Evolutionary conservation across 768 basidiomycete species (phyloP).

Genomic region (Naganishia vaughanmartiniae): DNA sequence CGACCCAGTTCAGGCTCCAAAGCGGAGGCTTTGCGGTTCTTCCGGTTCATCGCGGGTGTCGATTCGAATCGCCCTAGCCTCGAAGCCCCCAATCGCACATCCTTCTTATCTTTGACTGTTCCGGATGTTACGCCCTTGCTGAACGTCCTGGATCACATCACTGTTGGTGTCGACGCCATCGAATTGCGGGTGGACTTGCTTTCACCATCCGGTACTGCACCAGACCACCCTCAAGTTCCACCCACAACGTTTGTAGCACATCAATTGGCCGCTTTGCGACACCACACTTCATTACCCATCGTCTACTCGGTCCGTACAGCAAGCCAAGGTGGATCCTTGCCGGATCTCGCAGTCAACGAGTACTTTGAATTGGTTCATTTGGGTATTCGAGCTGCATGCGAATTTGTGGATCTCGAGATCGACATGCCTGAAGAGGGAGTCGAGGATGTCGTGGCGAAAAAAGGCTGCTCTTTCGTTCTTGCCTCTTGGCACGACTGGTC

Average conservation of each 20-base stretch:
- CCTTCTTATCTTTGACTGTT: slow-evolving; percentile 89
- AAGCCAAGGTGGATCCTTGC: slow-evolving; percentile 87
- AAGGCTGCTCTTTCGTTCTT: slow-evolving; percentile 74
- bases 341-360: slow-evolving; percentile 69
- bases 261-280: slow-evolving; percentile 76
- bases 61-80: slow-evolving; percentile 59
- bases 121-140: slow-evolving; percentile 76
- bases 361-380: slow-evolving; percentile 73
- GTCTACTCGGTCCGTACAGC: slow-evolving; percentile 86
- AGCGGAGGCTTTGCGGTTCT: slow-evolving; percentile 76
- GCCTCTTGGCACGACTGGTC: slow-evolving; percentile 96
- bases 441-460: slow-evolving; percentile 61
- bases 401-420: slow-evolving; percentile 90
- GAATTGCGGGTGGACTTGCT: slow-evolving; percentile 93
- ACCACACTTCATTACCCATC: slow-evolving; percentile 74
- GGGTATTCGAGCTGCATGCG: slow-evolving; percentile 76
- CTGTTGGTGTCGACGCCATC: slow-evolving; percentile 81
- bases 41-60: slow-evolving; percentile 76
- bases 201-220: slow-evolving; percentile 55
- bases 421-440: slow-evolving; percentile 67
- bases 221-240: slow-evolving; percentile 62
- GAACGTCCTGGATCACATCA: slow-evolving; percentile 67
- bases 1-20: slow-evolving; percentile 40
- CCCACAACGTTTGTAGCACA: slow-evolving; percentile 69
- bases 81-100: slow-evolving; percentile 62